phyloP scores from a whole-genome alignment of 768 basidiomycete genomes.

The Suillus weaverae region DNA sequence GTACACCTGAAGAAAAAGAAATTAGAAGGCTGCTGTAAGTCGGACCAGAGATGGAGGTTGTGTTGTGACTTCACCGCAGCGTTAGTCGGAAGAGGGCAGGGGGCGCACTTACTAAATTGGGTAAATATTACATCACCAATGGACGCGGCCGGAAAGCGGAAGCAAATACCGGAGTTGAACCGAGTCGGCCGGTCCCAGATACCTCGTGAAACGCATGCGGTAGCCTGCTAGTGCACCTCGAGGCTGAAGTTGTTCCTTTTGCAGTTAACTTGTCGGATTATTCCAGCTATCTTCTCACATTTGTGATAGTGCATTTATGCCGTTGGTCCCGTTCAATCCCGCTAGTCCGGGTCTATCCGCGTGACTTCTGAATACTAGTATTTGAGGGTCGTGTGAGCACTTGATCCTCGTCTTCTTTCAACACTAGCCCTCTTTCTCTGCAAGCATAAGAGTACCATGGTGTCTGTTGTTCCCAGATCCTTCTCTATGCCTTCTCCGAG shows the following conservation, averaged over 20 bases:
- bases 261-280: neutral
- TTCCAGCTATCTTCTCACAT: conserved; percentile 3
- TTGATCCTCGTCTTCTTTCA: conserved; percentile 3
- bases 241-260: conserved; percentile 4
- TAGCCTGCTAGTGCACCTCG: neutral
- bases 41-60: neutral
- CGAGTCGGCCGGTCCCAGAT: neutral
- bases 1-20: neutral
- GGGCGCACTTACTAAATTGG: neutral
- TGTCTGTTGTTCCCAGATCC: conserved; percentile 29
- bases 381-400: conserved; percentile 16
- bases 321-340: conserved; percentile 16
- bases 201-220: neutral
- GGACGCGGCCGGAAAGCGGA: neutral
- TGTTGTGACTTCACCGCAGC: neutral
- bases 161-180: neutral
- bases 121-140: conserved; percentile 1
- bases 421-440: conserved; percentile 9
- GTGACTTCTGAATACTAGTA: conserved; percentile 10
- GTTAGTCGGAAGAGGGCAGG: neutral
- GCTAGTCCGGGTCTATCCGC: conserved; percentile 18
- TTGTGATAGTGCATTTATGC: neutral
- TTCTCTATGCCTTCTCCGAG: conserved; percentile 7
- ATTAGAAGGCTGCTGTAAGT: neutral
- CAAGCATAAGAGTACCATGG: conserved; percentile 25